These are phyloP conservation scores for Psilocybe subaeruginosa DNA, from an alignment of 768 basidiomycete species.

Conservation along the genomic window DNA sequence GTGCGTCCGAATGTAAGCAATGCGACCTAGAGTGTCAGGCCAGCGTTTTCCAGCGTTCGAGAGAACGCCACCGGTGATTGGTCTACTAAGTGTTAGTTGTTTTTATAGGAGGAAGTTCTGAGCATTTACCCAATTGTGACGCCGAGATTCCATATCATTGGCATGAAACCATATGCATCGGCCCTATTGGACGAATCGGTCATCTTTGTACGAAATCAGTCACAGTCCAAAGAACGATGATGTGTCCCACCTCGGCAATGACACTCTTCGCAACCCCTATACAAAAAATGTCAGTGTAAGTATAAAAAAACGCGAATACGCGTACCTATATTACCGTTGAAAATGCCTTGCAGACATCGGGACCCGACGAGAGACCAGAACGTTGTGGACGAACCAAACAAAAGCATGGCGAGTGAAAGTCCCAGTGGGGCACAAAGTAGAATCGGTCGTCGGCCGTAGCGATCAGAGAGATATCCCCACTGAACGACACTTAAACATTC, in stretches of 20 bases:
- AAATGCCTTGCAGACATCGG: conserved; percentile 39
- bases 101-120: not conserved
- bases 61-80: conserved; percentile 65
- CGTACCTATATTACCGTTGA: conserved; percentile 39
- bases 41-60: conserved; percentile 62
- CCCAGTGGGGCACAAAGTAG: conserved; percentile 46
- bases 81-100: conserved; percentile 36
- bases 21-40: conserved; percentile 56
- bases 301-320: not conserved
- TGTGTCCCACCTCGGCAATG: conserved; percentile 42
- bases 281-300: not conserved
- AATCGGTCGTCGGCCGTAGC: conserved; percentile 44
- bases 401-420: conserved; percentile 37
- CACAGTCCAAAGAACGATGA: not conserved
- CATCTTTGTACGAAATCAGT: conserved; percentile 5
- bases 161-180: conserved; percentile 37
- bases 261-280: conserved; percentile 49
- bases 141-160: conserved; percentile 39
- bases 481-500: conserved; percentile 45
- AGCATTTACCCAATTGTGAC: conserved; percentile 32
- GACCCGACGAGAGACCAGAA: conserved; percentile 35
- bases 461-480: conserved; percentile 49
- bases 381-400: conserved; percentile 44
- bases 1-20: conserved; percentile 34
- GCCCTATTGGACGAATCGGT: conserved; percentile 35